Evolutionary conservation across 208 protist genomes (phyloP).

Genomic region (Porcisia deanei): DNA sequence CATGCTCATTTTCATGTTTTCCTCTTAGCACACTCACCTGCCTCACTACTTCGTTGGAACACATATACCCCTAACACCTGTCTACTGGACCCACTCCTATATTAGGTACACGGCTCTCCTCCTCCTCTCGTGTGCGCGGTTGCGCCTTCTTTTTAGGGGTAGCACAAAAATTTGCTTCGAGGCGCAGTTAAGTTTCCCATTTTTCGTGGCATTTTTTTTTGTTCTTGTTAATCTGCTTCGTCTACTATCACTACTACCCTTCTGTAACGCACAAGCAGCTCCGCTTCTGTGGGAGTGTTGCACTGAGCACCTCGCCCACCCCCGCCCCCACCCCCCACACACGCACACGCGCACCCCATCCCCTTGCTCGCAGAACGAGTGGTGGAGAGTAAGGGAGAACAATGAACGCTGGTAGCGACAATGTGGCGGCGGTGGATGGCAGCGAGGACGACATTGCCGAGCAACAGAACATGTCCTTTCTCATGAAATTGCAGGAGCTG

Average conservation of each 20-base stretch:
- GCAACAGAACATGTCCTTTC: constrained; percentile 48
- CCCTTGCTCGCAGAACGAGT: not conserved
- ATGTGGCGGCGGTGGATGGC: not conserved
- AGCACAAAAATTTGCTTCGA: not conserved
- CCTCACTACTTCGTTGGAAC: not conserved
- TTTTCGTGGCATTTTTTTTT: not conserved
- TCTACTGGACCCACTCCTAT: not conserved
- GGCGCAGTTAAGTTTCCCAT: not conserved
- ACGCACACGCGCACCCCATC: not conserved
- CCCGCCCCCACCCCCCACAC: not conserved
- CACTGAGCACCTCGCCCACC: not conserved
- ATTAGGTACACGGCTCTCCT: too few relatives aligned
- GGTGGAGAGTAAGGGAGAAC: not conserved
- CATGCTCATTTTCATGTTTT: not conserved
- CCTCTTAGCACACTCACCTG: not conserved
- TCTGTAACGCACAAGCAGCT: not conserved
- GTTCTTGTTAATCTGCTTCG: not conserved
- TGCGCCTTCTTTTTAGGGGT: not conserved
- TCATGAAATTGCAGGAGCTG: constrained; percentile 75
- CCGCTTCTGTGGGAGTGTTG: not conserved
- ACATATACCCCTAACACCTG: not conserved
- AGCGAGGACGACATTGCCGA: constrained; percentile 29
- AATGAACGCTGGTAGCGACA: constrained; percentile 1
- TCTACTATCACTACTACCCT: not conserved
- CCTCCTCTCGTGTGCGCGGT: not conserved